A percentile compares a stretch with the other conserved stretches of the same genome.
phyloP scores from a whole-genome alignment of 2,329 filamentous ascomycete species.

The Penicillium aurantiogriseum region DNA sequence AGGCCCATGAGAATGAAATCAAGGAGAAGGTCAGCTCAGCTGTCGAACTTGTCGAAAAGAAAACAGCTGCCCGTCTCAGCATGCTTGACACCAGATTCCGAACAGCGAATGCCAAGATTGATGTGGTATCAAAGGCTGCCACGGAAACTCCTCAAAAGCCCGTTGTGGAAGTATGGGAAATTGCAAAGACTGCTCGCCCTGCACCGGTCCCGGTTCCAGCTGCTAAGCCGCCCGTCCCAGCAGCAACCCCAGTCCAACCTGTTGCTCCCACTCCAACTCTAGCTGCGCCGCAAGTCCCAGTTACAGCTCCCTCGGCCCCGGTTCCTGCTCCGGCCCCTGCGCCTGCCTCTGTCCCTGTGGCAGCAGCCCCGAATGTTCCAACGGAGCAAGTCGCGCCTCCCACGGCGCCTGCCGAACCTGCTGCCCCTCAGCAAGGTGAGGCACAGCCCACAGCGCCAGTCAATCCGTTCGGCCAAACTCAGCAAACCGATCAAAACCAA shows the following conservation, averaged over 20 bases:
- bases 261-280: constrained; percentile 23
- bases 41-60: constrained; percentile 71
- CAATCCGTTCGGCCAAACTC: constrained; percentile 31
- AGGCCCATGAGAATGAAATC: constrained; percentile 54
- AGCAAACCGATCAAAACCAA: constrained; percentile 23
- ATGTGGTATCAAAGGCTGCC: constrained; percentile 76
- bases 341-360: neutral
- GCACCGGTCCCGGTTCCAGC: constrained; percentile 37
- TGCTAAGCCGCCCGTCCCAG: constrained; percentile 28
- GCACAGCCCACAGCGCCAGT: constrained; percentile 13
- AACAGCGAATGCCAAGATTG: constrained; percentile 67
- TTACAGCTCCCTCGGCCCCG: constrained; percentile 1
- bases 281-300: constrained; percentile 6
- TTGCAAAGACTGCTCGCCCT: constrained; percentile 68
- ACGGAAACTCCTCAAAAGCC: constrained; percentile 80
- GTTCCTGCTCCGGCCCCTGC: constrained; percentile 16
- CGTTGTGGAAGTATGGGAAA: constrained; percentile 81
- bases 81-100: constrained; percentile 71
- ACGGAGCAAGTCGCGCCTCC: neutral
- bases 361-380: neutral
- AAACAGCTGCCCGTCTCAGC: constrained; percentile 70
- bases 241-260: constrained; percentile 18
- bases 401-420: constrained; percentile 2
- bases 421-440: constrained; percentile 18
- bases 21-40: constrained; percentile 60